Evolutionary conservation across 2,329 filamentous ascomycete species (phyloP), one percentile per base, ranked within the genome.

Genomic region (Pseudopyricularia javanii): DNA sequence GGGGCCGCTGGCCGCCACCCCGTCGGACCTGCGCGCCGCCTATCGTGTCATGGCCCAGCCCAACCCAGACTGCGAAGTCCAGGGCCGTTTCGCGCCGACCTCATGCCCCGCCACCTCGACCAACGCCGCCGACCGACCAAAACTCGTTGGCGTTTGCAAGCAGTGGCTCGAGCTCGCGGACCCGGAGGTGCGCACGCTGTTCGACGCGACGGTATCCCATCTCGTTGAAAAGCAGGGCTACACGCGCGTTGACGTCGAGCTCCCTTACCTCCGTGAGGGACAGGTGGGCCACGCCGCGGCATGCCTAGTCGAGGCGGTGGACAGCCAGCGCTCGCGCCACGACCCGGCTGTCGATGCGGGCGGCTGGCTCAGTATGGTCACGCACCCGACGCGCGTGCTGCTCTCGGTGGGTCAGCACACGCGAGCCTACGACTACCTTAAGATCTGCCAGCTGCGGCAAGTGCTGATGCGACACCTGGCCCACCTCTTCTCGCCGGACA

Each of bases 391-490:
- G 68, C 79, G 82, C 57, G 67, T 95, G 22, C 71, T 93, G 35
- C 70, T 94, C 55, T 73, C 75, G 2, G 72, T 89, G 11, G 85
- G 76, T 28, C 68, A 73, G 48, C 79, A 82, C 59, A 86, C 86
- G 0, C 74, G 82, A 0, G 81, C 82, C 0, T 71, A 74, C 1
- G 89, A 95, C 62, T 82, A 86, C 60, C 67, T 91, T 54, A 81
- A 83, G 56, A 83, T 83, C 47, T 85, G 88, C 60, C 80, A 85
- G 59, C 67, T 96, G 30, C 82, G 91, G 26, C 78, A 81, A 34
- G 69, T 91, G 34, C 70, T 91, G 52, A 95, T 94, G 88, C 74
- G 78, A 34, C 88, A 94, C 66, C 72, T 94, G 11, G 79, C 86
- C 0, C 74, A 76, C 59, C 70, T 94, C 1, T 95, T 83, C 69